phyloP scores from a whole-genome alignment of 139 green algal genomes.

The Coccomyxa sp. region DNA sequence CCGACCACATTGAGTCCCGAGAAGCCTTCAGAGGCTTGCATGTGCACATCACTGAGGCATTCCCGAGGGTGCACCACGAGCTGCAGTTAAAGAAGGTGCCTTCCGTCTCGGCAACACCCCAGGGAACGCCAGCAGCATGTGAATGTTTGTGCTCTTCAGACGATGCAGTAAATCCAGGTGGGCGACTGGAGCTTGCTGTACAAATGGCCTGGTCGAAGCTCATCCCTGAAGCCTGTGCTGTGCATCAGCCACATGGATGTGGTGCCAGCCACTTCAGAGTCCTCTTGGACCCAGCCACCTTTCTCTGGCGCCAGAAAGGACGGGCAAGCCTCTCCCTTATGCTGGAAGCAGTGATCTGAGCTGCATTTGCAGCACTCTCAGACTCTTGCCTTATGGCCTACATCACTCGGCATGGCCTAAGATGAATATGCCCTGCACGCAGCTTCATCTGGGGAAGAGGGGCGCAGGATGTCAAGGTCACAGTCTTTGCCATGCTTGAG shows the following conservation, averaged over 20 bases:
- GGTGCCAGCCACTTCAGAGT: slow-evolving; percentile 41
- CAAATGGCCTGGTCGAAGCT: slow-evolving; percentile 54
- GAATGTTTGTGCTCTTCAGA: slow-evolving; percentile 7
- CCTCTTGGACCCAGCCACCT: slow-evolving; percentile 50
- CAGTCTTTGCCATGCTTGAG: slow-evolving; percentile 56
- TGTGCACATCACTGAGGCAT: slow-evolving; percentile 7
- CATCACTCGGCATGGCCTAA: background rate
- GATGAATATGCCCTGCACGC: background rate
- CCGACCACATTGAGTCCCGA: background rate
- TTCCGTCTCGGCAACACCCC: background rate
- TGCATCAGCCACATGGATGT: slow-evolving; percentile 73
- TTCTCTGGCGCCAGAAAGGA: slow-evolving; percentile 52
- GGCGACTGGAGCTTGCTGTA: slow-evolving; percentile 47
- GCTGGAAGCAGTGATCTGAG: background rate
- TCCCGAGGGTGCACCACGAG: slow-evolving; percentile 10
- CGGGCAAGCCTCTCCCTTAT: slow-evolving; percentile 24
- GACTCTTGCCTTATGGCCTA: background rate
- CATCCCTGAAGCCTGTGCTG: slow-evolving; percentile 41
- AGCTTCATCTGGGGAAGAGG: slow-evolving; percentile 70
- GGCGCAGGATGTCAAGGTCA: slow-evolving; percentile 64
- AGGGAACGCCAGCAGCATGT: background rate
- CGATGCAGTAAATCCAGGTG: slow-evolving; percentile 18
- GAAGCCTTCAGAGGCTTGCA: background rate
- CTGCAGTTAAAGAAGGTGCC: slow-evolving; percentile 24
- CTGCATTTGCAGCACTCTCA: background rate